These are phyloP conservation scores for Lathyrus sativus DNA, from an alignment of 306 rosid genomes.

Conservation along the genomic window DNA sequence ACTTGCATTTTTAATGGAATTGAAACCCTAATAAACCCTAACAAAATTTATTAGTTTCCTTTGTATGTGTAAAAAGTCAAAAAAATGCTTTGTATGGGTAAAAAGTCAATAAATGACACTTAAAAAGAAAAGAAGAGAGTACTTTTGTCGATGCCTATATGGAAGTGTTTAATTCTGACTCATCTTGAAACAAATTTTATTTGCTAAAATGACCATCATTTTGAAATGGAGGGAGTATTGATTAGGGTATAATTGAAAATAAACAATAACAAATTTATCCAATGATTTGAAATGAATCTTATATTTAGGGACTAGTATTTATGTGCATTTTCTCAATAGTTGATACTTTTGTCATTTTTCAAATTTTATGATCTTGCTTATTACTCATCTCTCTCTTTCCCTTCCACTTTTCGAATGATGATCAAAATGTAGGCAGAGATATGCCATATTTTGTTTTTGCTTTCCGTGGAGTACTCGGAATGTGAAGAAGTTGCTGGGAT, in stretches of 20 bases:
- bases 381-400: neutral
- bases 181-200: too few relatives aligned
- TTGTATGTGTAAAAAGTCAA: too few relatives aligned
- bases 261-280: neutral
- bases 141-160: too few relatives aligned
- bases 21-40: too few relatives aligned
- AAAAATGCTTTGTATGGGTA: too few relatives aligned
- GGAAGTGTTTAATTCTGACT: neutral
- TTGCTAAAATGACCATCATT: too few relatives aligned
- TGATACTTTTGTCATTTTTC: neutral
- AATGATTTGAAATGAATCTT: neutral
- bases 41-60: too few relatives aligned
- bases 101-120: too few relatives aligned
- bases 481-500: slow-evolving; percentile 73
- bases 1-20: too few relatives aligned
- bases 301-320: neutral
- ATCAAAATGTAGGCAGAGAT: slow-evolving; percentile 72
- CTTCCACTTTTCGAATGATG: slow-evolving; percentile 4
- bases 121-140: too few relatives aligned
- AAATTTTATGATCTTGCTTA: neutral
- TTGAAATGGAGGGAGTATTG: too few relatives aligned
- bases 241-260: neutral
- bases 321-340: neutral
- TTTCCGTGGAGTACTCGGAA: slow-evolving; percentile 79
- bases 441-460: slow-evolving; percentile 76